Evolutionary conservation across 2,329 filamentous ascomycete species (phyloP), one percentile per base, ranked within the genome.

Genomic region (Phoma herbarum): DNA sequence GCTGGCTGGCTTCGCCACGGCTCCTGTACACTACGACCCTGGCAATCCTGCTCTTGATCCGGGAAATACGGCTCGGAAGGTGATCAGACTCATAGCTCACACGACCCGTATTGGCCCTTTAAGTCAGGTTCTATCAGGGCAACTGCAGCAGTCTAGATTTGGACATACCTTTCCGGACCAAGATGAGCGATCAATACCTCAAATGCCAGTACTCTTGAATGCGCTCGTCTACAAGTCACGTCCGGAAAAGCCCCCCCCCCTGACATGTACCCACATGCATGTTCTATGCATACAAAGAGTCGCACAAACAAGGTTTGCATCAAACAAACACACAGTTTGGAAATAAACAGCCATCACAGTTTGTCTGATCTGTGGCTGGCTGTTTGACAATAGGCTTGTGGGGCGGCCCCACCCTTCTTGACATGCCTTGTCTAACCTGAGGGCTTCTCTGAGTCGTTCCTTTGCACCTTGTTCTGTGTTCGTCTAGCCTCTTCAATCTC

Each of bases 401-500:
- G 39, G 41, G 39, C 45, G 25, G 37, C 14, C 46, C 50, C 50
- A 53, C 49, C 16, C n/a, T 41, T 20, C 18, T 20, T 59, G 41
- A 49, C 41, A 59, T 41, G 50, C 23, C 22, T 46, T 31, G 28
- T 43, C 42, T 39, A 59, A 50, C 44, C 48, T 8, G 23, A 25
- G 31, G 28, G 22, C 25, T 50, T 45, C 39, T 46, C 39, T 49
- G 50, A 59, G 54, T 49, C 55, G 56, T 16, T 20, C 45, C 25
- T 50, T 50, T 49, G 31, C 50, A 50, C 50, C 35, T 37, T 18
- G 18, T 45, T 50, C 41, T 44, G 31, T 42, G 8, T 18, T 39
- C 33, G 11, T 50, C 50, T 59, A 59, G 56, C 56, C 26, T 54
- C 45, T 50, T 54, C 45, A 18, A 53, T 16, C 20, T 53, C 44